Evolutionary conservation across 208 protist genomes (phyloP).

Genomic region (Naegleria lovaniensis): DNA sequence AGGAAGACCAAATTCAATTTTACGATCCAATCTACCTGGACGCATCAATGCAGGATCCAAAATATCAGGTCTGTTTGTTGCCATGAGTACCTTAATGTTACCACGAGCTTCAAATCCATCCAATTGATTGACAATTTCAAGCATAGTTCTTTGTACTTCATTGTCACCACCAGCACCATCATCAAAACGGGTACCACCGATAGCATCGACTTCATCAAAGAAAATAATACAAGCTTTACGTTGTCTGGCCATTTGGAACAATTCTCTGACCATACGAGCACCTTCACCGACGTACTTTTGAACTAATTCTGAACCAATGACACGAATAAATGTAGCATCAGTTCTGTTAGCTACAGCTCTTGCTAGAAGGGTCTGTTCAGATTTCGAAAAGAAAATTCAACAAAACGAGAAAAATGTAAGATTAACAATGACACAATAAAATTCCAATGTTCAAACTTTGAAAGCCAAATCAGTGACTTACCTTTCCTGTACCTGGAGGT

Average conservation of each 20-base stretch:
- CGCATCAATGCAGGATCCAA: constrained; percentile 98
- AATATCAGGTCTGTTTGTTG: constrained; percentile 99
- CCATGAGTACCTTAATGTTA: constrained; percentile 99
- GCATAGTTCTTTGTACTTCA: constrained; percentile 99
- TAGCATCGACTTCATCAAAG: constrained; percentile 99
- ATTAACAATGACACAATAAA: no score
- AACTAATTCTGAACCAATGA: constrained; percentile 99
- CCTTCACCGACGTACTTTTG: constrained; percentile 99
- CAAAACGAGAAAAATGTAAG: not conserved
- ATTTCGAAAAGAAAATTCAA: constrained; percentile 36
- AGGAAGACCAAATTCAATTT: constrained; percentile 97
- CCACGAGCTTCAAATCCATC: constrained; percentile 98
- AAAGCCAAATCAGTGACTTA: not conserved
- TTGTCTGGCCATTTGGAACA: constrained; percentile 97
- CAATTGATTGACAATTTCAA: constrained; percentile 99
- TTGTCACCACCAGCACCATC: constrained; percentile 86
- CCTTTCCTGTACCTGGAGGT: constrained; percentile 78
- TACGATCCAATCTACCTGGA: constrained; percentile 97
- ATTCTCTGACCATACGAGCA: constrained; percentile 98
- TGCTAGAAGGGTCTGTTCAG: constrained; percentile 98
- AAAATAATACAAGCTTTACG: constrained; percentile 99
- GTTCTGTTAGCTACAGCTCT: constrained; percentile 99
- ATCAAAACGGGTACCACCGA: constrained; percentile 81
- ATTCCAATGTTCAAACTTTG: not conserved
- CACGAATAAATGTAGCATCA: constrained; percentile 98